Base-by-base conservation (phyloP, 2,329 filamentous ascomycete species). In the Botrytis fabae region DNA sequence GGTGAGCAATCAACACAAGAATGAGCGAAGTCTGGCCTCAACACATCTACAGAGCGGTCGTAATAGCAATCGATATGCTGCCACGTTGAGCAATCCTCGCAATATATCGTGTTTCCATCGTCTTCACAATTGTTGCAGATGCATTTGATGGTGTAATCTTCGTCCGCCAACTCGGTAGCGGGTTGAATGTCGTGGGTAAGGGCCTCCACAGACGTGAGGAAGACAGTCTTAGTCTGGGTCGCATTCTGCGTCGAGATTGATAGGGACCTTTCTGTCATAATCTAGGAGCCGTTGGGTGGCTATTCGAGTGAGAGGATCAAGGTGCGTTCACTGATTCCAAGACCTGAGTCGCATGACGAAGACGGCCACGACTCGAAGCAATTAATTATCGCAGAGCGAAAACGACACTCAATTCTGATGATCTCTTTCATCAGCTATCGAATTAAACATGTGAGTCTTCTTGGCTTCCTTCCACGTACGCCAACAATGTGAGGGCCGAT, bases 1-100 rank as follows among this genome's bases (percentile, higher is more conserved):
- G 95, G 94, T 74, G 92, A 90, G 85, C 96, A 99, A 78, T 97
- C 94, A 79, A 90, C 90, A 84, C 96, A 99, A 72, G 91, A 93
- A 84, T 99, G 95, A 73, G 93, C 86, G 79, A 91, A 92, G 78
- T 90, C 87, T 74, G 89, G 86, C 85, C 91, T 83, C 82, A 95
- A 83, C 84, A 92, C 87, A 86, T 93, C 86, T 82, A 90, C 88
- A 81, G 89, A 88, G 78, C 93, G 93, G 76, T 89, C 82, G 82
- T 98, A 98, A 84, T 97, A 98, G 84, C 96, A 99, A 81, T 94
- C 91, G 79, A 97, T 97, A 83, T 99, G 96, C 84, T 99, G 96
- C 96, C 96, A 99, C 68, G 94, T 96, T 81, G 97, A 93, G 86
- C 96, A 99, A 74, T 87, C 89, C 82, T 98, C 96, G 86, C 96